Percentiles rank a stretch among this genome's conserved stretches.
These are phyloP conservation scores for Przewalskia tangutica DNA, from an alignment of 257 asterid genomes.

Conservation along the genomic window DNA sequence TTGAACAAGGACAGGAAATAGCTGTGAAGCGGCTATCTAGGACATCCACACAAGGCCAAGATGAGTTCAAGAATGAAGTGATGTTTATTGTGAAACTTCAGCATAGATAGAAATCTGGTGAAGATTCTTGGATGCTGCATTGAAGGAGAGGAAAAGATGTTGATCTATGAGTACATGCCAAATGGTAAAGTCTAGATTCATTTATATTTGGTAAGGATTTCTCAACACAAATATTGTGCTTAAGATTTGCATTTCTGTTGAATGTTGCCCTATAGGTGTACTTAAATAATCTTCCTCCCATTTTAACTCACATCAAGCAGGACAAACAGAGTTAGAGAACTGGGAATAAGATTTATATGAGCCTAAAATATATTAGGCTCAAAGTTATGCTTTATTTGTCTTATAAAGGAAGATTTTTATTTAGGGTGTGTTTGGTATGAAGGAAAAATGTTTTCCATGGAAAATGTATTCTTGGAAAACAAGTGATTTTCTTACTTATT, in stretches of 20 bases:
- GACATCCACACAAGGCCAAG: slow-evolving; percentile 25
- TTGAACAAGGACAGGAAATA: slow-evolving; percentile 21
- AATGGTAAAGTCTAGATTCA: slow-evolving; percentile 25
- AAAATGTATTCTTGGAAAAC: too few species aligned
- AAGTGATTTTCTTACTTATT: too few species aligned
- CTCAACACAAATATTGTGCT: neutral
- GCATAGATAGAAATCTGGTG: slow-evolving; percentile 32
- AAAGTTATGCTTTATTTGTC: neutral
- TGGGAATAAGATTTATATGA: neutral
- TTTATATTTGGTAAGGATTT: slow-evolving; percentile 22
- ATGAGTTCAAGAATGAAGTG: slow-evolving; percentile 31
- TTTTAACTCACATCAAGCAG: neutral
- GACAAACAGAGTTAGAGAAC: neutral
- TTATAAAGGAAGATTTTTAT: neutral
- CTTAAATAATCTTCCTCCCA: neutral
- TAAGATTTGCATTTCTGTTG: neutral
- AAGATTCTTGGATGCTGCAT: slow-evolving; percentile 31
- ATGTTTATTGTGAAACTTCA: slow-evolving; percentile 27
- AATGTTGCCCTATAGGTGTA: neutral
- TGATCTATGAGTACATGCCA: slow-evolving; percentile 29
- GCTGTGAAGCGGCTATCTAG: slow-evolving; percentile 32
- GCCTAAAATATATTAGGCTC: neutral
- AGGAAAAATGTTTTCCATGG: too few species aligned
- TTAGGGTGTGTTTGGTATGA: too few species aligned
- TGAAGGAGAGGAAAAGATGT: slow-evolving; percentile 25